Percentiles rank a stretch among this genome's conserved stretches.
These are phyloP conservation scores for Colletotrichum sojae DNA, from an alignment of 2,329 filamentous ascomycete genomes.

Conservation along the genomic window DNA sequence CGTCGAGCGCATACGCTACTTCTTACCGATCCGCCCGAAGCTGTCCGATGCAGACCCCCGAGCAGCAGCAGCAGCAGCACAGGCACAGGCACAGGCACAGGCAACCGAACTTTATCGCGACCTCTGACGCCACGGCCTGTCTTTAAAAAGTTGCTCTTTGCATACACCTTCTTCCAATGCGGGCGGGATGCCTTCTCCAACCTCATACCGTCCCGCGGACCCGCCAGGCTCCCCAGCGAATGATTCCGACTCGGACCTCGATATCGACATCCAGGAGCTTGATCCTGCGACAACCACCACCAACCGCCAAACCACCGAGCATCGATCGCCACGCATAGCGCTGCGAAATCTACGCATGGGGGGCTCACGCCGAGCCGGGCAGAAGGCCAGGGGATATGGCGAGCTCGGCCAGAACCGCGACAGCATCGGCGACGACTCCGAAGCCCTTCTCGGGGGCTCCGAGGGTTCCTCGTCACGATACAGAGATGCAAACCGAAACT, in stretches of 20 bases:
- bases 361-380: slow-evolving; percentile 69
- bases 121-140: slow-evolving; percentile 22
- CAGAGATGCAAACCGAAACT: slow-evolving; percentile 68
- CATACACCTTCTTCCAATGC: slow-evolving; percentile 38
- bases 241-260: slow-evolving; percentile 84
- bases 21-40: slow-evolving; percentile 18
- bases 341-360: slow-evolving; percentile 79
- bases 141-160: slow-evolving; percentile 27
- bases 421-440: slow-evolving; percentile 75
- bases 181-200: slow-evolving; percentile 71
- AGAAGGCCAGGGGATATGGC: slow-evolving; percentile 70
- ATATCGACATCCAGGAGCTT: slow-evolving; percentile 84
- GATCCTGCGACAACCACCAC: slow-evolving; percentile 68
- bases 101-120: slow-evolving; percentile 37
- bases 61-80: slow-evolving; percentile 20
- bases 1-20: slow-evolving; percentile 10
- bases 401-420: slow-evolving; percentile 71
- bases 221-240: slow-evolving; percentile 75
- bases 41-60: slow-evolving; percentile 38
- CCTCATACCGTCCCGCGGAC: slow-evolving; percentile 67
- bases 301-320: slow-evolving; percentile 56
- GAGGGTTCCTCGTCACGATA: slow-evolving; percentile 68
- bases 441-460: slow-evolving; percentile 76
- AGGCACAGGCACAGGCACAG: slow-evolving; percentile 17
- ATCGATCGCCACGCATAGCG: slow-evolving; percentile 74